Evolutionary conservation across 257 asterid species (phyloP), one percentile per base, ranked within the genome.

Genomic region (Ocimum tenuiflorum): DNA sequence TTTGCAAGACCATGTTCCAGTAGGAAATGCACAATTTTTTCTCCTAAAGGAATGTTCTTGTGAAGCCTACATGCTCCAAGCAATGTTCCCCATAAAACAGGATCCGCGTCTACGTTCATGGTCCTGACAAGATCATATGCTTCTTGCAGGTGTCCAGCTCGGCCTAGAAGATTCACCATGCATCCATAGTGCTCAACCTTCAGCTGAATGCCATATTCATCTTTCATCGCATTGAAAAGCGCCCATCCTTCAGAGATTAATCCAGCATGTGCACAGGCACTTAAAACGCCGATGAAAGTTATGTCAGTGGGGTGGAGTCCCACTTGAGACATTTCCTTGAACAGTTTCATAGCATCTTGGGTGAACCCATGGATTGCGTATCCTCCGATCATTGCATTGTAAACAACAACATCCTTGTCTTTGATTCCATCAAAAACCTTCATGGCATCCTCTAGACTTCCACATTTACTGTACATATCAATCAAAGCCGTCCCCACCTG

Each of bases 161-260:
- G 79, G 7, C 90, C 86, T 1, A 84, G 82, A 68, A 84, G 87
- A 68, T 79, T 77, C 65, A 84, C 86, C 83, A 84, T 73, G 78
- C 90, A 84, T 11, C 87, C 85, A 3, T 81, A 81, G 59, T 84
- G 90, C 78, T 84, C 90, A 6, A 79, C 65, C 58, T 79, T 81
- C 6, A 83, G 87, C 29, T 55, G 65, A 46, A 81, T 72, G 6
- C 64, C 11, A 3, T 79, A 77, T 49, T 73, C 62, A 35, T 79
- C 73, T 31, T 62, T 63, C 80, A 84, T 81, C 15, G 67, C 27
- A 3, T 50, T 61, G 71, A 84, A 81, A 54, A 77, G 17, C 20
- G 63, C 63, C 76, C 80, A 38, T 6, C 85, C 87, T 69, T 81
- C 69, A 0, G 83, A 77, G 48, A 84, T 73, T 67, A 79, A 70